phyloP scores from a whole-genome alignment of 768 basidiomycete genomes.

The Agrocybe praecox region DNA sequence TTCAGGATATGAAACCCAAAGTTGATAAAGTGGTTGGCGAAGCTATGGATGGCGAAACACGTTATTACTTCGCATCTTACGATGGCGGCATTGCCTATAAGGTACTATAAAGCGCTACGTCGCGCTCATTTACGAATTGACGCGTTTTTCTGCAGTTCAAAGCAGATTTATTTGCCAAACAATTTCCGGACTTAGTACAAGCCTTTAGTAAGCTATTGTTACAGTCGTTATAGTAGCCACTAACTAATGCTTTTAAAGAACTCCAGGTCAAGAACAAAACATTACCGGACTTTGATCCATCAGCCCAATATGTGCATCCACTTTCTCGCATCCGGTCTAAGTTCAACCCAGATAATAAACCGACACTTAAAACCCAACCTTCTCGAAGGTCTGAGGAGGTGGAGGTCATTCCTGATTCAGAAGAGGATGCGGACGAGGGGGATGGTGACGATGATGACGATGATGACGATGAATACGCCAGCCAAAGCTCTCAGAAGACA shows the following conservation, averaged over 20 bases:
- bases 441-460: constrained; percentile 23
- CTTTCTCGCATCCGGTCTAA: constrained; percentile 52
- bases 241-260: constrained; percentile 36
- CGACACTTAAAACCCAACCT: background rate
- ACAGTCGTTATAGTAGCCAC: background rate
- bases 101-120: constrained; percentile 32
- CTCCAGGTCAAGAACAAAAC: constrained; percentile 43
- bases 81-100: constrained; percentile 58
- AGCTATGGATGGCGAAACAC: constrained; percentile 34
- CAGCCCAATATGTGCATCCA: constrained; percentile 57
- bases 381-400: constrained; percentile 14
- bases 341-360: constrained; percentile 20
- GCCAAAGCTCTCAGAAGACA: constrained; percentile 8
- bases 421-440: constrained; percentile 32
- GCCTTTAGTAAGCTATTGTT: constrained; percentile 51
- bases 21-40: constrained; percentile 62
- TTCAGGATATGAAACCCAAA: constrained; percentile 30
- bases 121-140: background rate
- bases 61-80: constrained; percentile 65
- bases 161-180: constrained; percentile 37
- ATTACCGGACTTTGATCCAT: constrained; percentile 62
- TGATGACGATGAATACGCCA: constrained; percentile 16
- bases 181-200: constrained; percentile 48
- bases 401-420: constrained; percentile 21
- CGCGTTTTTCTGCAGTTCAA: constrained; percentile 39